Base-by-base conservation (phyloP, 306 rosid genomes). In the Ochetophila trinervis region DNA sequence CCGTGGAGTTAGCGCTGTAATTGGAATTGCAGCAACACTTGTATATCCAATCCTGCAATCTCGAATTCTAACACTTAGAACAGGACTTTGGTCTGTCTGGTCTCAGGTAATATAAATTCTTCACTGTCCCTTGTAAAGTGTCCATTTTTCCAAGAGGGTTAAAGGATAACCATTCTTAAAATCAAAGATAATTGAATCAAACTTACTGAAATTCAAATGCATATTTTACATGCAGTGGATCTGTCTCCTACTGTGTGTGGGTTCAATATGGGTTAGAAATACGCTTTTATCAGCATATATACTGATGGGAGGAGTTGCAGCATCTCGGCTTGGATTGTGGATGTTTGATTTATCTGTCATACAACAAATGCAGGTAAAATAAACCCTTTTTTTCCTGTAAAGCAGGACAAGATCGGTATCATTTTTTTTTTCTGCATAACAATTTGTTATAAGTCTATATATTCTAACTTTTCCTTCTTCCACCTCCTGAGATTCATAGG, bases 241-340 rank as follows among this genome's bases (percentile, higher is more conserved):
- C 32, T 93, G 88, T 67, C 93, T 93, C 22, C 61, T 93, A 7
- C 68, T 77, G 27, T 90, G 94, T 62, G 69, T 87, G 60, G 97
- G 80, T 66, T 81, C 88, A 76, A 79, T 89, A 54, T 84, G 83
- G 82, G 69, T 82, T 23, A 54, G 58, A 54, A 87, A 75, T 23
- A 56, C 83, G 18, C 14, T 52, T 34, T 57, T 51, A 62, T 81
- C 97, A 6, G 78, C 95, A 8, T 84, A 76, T 75, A 64, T 84
- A 74, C 76, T 93, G 69, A 93, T 93, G 94, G 86, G 71, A 16
- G 91, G 94, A 57, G 99, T 93, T 3, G 94, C 91, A 2, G 45
- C 78, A 12, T 93, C 99, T 66, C 78, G 96, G 78, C 97, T 93
- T 44, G 99, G 97, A 49, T 77, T 90, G 76, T 93, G 99, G 99